A percentile compares a stretch with the other conserved stretches of the same genome.
These are phyloP conservation scores for Didymella pomorum DNA, from an alignment of 2,329 filamentous ascomycete species.

Conservation along the genomic window DNA sequence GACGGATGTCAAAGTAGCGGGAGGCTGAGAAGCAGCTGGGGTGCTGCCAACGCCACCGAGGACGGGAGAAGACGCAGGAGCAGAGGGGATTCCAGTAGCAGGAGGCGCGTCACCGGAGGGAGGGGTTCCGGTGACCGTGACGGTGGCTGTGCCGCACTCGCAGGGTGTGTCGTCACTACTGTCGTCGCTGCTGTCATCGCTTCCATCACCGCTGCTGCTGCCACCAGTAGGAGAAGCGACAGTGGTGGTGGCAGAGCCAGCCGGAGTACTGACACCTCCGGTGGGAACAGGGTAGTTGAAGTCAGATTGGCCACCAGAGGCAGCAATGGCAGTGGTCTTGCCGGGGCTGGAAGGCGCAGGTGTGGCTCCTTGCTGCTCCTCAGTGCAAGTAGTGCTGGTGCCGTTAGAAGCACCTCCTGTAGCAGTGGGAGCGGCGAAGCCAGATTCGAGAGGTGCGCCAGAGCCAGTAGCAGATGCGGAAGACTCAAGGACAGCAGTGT, in stretches of 20 bases:
- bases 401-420: slow-evolving; percentile 19
- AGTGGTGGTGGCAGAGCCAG: slow-evolving; percentile 8
- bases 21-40: slow-evolving; percentile 8
- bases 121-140: slow-evolving; percentile 41
- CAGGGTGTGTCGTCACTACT: slow-evolving; percentile 28
- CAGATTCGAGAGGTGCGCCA: slow-evolving; percentile 34
- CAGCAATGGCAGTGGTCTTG: slow-evolving; percentile 15
- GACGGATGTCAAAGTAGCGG: slow-evolving; percentile 11
- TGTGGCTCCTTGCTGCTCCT: slow-evolving; percentile 18
- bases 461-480: slow-evolving; percentile 42
- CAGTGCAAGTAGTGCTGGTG: slow-evolving; percentile 26
- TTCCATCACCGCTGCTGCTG: not conserved
- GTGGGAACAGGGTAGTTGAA: slow-evolving; percentile 26
- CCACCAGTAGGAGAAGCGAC: slow-evolving; percentile 5
- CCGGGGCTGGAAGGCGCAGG: slow-evolving; percentile 5
- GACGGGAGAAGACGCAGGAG: slow-evolving; percentile 21
- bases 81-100: slow-evolving; percentile 23
- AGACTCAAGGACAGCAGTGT: slow-evolving; percentile 32
- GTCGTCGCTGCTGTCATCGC: not conserved
- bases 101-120: slow-evolving; percentile 31
- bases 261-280: slow-evolving; percentile 19
- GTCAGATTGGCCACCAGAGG: slow-evolving; percentile 20
- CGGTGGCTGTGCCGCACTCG: slow-evolving; percentile 38
- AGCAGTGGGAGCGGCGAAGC: slow-evolving; percentile 33
- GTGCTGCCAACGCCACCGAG: slow-evolving; percentile 17